Percentiles rank a stretch among this genome's conserved stretches.
Evolutionary conservation across 2,329 filamentous ascomycete species (phyloP).

Genomic region (Fusarium anguioides): DNA sequence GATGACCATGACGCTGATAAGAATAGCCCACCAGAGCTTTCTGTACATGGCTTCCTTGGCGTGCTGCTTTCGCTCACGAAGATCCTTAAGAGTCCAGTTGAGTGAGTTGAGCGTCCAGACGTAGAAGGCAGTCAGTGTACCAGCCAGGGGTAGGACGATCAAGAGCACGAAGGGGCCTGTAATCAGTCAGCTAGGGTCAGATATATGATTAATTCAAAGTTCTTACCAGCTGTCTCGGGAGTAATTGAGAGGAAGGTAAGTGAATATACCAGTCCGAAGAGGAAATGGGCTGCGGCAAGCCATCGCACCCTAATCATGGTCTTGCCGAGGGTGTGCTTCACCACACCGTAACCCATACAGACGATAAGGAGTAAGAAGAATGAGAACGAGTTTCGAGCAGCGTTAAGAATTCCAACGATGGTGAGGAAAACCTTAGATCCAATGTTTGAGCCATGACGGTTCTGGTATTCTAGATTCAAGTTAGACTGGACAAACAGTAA

Average conservation of each 20-base stretch:
- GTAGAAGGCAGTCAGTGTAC: conserved; percentile 94
- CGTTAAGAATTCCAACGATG: conserved; percentile 91
- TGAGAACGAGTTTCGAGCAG: conserved; percentile 94
- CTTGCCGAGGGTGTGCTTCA: conserved; percentile 89
- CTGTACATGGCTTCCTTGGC: conserved; percentile 97
- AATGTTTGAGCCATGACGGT: conserved; percentile 85
- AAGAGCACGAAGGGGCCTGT: conserved; percentile 87
- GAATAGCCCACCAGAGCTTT: conserved; percentile 98
- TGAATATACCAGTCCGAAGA: conserved; percentile 94
- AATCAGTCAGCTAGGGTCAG: conserved; percentile 33
- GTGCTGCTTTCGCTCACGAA: conserved; percentile 93
- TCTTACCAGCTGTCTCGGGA: conserved; percentile 80
- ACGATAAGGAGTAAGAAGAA: conserved; percentile 98
- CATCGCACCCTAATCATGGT: conserved; percentile 95
- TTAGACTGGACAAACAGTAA: conserved; percentile 40
- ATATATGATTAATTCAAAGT: not conserved
- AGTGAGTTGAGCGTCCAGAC: conserved; percentile 98
- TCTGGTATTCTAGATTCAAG: conserved; percentile 80
- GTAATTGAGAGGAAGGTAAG: conserved; percentile 89
- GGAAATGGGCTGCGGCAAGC: conserved; percentile 90
- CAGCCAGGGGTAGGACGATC: conserved; percentile 91
- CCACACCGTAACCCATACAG: conserved; percentile 99
- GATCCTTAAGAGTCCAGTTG: conserved; percentile 93
- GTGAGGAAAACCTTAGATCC: conserved; percentile 89
- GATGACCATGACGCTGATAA: conserved; percentile 91